Evolutionary conservation across 2,329 filamentous ascomycete species (phyloP).

Genomic region (Aplosporella prunicola): DNA sequence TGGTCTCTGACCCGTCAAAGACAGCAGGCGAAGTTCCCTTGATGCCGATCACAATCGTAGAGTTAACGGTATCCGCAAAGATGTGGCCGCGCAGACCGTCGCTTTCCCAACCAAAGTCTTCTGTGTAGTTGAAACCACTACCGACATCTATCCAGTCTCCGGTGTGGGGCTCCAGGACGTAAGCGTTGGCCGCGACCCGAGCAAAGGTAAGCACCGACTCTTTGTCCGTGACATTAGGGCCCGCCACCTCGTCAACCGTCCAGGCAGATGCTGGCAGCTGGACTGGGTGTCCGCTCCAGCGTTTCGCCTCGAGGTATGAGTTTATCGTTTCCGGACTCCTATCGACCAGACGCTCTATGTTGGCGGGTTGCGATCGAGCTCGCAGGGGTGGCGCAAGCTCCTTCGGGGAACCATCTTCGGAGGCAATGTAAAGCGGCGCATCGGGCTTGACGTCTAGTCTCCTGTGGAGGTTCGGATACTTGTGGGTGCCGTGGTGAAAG

Average conservation of each 20-base stretch:
- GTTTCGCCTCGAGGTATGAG: constrained; percentile 63
- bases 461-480: constrained; percentile 67
- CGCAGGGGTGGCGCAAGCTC: constrained; percentile 37
- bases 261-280: constrained; percentile 58
- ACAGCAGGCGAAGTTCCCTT: constrained; percentile 82
- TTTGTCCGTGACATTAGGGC: constrained; percentile 78
- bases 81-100: constrained; percentile 89
- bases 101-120: constrained; percentile 83
- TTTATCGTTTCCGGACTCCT: constrained; percentile 69
- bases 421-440: constrained; percentile 53
- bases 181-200: constrained; percentile 82
- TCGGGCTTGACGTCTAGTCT: constrained; percentile 60
- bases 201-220: constrained; percentile 76
- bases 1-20: constrained; percentile 94
- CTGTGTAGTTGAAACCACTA: constrained; percentile 70
- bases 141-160: constrained; percentile 67
- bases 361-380: constrained; percentile 53
- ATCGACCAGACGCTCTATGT: constrained; percentile 74
- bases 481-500: constrained; percentile 75
- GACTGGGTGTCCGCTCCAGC: constrained; percentile 57
- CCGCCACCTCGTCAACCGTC: constrained; percentile 68
- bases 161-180: constrained; percentile 61
- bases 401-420: constrained; percentile 35
- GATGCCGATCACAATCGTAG: constrained; percentile 80
- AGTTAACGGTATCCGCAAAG: constrained; percentile 77